Conservation (phyloP, 805 yeast genomes). For the Jamesozyma hellenica region DNA sequence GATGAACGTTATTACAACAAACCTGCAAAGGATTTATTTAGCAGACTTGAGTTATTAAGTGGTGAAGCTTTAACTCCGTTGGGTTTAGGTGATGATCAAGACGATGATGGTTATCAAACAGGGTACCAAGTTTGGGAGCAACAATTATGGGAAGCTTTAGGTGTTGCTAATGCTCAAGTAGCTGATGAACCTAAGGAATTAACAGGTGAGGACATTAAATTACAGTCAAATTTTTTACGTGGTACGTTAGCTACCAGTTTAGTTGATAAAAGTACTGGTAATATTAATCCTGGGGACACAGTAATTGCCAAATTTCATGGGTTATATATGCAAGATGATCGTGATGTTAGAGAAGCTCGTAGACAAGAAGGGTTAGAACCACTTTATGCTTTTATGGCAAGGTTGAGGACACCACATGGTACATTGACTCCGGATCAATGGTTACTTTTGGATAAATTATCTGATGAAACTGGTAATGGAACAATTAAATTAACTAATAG, state of each 20-base stretch:
- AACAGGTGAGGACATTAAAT: constrained; percentile 93
- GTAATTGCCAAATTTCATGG: constrained; percentile 96
- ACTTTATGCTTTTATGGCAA: constrained; percentile 92
- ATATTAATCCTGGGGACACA: constrained; percentile 82
- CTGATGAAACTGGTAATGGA: constrained; percentile 79
- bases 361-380: constrained; percentile 91
- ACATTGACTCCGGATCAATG: constrained; percentile 80
- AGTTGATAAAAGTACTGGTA: constrained; percentile 74
- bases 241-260: constrained; percentile 90
- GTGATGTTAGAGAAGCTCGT: constrained; percentile 89
- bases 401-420: constrained; percentile 93
- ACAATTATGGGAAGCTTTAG: constrained; percentile 75
- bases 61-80: constrained; percentile 63
- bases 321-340: constrained; percentile 96
- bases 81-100: constrained; percentile 95
- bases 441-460: constrained; percentile 72
- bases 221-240: constrained; percentile 75
- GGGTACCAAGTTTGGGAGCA: constrained; percentile 88
- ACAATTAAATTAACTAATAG: constrained; percentile 91
- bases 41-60: constrained; percentile 57
- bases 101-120: constrained; percentile 88
- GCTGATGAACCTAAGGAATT: constrained; percentile 86
- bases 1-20: constrained; percentile 90
- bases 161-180: constrained; percentile 72
- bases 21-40: constrained; percentile 67